Conservation (phyloP, 139 green algal genomes). For the Volvox reticuliferus region DNA sequence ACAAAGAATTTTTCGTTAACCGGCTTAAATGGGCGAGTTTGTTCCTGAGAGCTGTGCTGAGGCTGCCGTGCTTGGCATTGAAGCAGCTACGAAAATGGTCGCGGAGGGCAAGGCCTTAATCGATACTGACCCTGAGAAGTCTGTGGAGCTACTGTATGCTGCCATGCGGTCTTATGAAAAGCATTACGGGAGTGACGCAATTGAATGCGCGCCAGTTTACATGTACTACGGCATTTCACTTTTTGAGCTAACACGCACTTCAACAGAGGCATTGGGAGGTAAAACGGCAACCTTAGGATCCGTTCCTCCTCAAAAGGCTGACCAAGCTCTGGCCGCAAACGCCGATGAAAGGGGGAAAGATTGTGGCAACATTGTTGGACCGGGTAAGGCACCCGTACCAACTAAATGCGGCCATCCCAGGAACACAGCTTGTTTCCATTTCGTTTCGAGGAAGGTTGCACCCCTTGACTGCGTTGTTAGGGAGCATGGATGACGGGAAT, state of each 20-base stretch:
- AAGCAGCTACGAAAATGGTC: background rate
- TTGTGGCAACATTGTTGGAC: constrained; percentile 51
- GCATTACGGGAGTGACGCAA: constrained; percentile 44
- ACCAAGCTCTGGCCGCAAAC: no score
- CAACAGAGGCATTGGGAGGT: constrained; percentile 5
- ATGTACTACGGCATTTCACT: constrained; percentile 64
- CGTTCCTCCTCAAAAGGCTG: background rate
- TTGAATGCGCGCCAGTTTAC: constrained; percentile 58
- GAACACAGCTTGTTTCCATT: background rate
- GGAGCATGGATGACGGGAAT: no score
- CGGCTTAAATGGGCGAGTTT: background rate
- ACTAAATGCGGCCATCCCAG: background rate
- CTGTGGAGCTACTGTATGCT: constrained; percentile 40
- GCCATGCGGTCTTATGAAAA: constrained; percentile 53
- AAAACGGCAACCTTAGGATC: background rate
- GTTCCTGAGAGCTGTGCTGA: background rate
- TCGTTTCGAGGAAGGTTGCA: no score
- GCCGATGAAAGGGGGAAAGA: constrained; percentile 44
- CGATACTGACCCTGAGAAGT: constrained; percentile 53
- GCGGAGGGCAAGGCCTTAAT: constrained; percentile 26
- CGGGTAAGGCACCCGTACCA: background rate
- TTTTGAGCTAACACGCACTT: constrained; percentile 49
- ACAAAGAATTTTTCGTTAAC: no score
- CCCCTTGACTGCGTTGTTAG: no score
- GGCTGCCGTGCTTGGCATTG: background rate